phyloP scores from a whole-genome alignment of 1,284 basidiomycete species.

The Ceratobasidium sp. region DNA sequence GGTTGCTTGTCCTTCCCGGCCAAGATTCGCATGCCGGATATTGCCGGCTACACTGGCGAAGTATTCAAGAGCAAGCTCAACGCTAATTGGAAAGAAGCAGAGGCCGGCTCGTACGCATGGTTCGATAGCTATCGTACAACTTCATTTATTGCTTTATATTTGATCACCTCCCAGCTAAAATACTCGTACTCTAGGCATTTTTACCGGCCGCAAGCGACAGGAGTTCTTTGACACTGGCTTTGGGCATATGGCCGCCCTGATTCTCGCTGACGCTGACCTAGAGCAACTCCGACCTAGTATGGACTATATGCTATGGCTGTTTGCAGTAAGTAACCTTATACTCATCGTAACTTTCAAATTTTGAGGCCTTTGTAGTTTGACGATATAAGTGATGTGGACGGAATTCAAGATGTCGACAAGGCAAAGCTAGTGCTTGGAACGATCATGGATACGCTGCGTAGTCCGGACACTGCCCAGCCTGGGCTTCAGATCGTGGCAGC shows the following conservation, averaged over 20 bases:
- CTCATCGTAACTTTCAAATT: not conserved
- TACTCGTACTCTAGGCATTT: not conserved
- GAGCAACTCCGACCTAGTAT: slow-evolving; percentile 61
- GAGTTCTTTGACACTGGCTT: slow-evolving; percentile 52
- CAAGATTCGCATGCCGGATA: slow-evolving; percentile 44
- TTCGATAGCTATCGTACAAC: slow-evolving; percentile 42
- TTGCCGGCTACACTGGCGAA: slow-evolving; percentile 46
- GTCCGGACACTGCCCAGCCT: slow-evolving; percentile 56
- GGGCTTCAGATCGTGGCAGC: slow-evolving; percentile 62
- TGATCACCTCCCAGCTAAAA: too few species aligned
- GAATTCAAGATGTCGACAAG: slow-evolving; percentile 59
- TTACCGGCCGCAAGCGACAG: slow-evolving; percentile 32
- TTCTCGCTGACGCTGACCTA: slow-evolving; percentile 61
- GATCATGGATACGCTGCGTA: slow-evolving; percentile 53
- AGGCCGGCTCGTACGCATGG: slow-evolving; percentile 30
- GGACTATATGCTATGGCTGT: slow-evolving; percentile 63
- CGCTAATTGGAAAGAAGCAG: slow-evolving; percentile 37
- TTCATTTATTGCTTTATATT: too few species aligned
- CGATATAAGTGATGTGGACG: slow-evolving; percentile 61
- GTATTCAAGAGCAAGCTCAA: slow-evolving; percentile 48
- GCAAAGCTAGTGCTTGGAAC: slow-evolving; percentile 58
- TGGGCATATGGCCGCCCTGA: slow-evolving; percentile 61
- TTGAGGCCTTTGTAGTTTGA: slow-evolving; percentile 54
- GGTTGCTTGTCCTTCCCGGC: slow-evolving; percentile 34
- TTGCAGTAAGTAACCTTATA: slow-evolving; percentile 56